Conservation (phyloP, 2,329 filamentous ascomycete genomes). For the Fusarium sp. region DNA sequence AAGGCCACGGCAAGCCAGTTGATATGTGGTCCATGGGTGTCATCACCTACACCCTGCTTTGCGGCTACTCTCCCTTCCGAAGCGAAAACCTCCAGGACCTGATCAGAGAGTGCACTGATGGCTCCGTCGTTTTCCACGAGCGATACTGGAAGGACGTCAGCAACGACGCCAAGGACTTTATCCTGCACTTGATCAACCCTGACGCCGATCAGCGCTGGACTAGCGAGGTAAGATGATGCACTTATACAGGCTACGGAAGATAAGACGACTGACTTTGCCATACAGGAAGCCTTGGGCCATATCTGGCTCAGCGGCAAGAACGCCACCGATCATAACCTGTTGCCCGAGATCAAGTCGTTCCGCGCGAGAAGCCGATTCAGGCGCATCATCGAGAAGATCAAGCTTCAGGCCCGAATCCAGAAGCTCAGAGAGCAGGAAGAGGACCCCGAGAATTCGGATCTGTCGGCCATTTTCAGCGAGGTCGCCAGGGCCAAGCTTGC, state of each 20-base stretch:
- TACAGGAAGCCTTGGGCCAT: slow-evolving; percentile 80
- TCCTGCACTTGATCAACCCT: slow-evolving; percentile 81
- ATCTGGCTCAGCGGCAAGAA: slow-evolving; percentile 91
- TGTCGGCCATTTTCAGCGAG: slow-evolving; percentile 81
- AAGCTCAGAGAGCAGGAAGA: slow-evolving; percentile 94
- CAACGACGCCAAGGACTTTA: slow-evolving; percentile 94
- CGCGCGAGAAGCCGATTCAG: slow-evolving; percentile 91
- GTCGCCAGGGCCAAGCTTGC: slow-evolving; percentile 93
- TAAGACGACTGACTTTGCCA: slow-evolving; percentile 29
- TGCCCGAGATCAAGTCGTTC: slow-evolving; percentile 95
- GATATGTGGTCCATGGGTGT: slow-evolving; percentile 99
- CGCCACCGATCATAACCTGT: slow-evolving; percentile 94
- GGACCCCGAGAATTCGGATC: slow-evolving; percentile 75
- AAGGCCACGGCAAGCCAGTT: slow-evolving; percentile 96
- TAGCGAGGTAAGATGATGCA: slow-evolving; percentile 69
- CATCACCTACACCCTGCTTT: slow-evolving; percentile 97
- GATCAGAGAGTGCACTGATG: slow-evolving; percentile 91
- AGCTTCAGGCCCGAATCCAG: slow-evolving; percentile 95
- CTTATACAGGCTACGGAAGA: neutral
- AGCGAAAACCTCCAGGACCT: slow-evolving; percentile 93
- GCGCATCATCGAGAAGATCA: slow-evolving; percentile 95
- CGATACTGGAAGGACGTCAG: slow-evolving; percentile 99
- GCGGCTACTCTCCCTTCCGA: slow-evolving; percentile 97
- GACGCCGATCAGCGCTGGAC: slow-evolving; percentile 80
- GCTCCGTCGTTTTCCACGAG: slow-evolving; percentile 92